These are phyloP conservation scores for Annona cherimola DNA, from an alignment of 164 flowering plant genomes.

Conservation along the genomic window DNA sequence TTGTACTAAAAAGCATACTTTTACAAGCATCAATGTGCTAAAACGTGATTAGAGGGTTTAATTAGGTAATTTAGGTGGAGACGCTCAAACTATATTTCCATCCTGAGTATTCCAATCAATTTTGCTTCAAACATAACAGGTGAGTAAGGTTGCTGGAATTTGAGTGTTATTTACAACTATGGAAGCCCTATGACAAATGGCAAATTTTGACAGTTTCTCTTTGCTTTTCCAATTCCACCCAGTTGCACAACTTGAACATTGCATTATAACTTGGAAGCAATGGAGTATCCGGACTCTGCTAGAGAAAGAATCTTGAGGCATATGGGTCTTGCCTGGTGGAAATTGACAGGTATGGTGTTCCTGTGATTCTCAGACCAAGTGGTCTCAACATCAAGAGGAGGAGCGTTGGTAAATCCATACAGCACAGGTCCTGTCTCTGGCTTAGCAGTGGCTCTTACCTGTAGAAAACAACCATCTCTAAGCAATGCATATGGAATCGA, in stretches of 20 bases:
- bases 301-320: not conserved
- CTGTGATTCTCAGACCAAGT: constrained; percentile 44
- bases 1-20: not conserved
- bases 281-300: not conserved
- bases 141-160: not conserved
- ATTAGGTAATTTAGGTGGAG: not conserved
- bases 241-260: not conserved
- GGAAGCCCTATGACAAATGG: not conserved
- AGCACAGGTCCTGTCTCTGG: constrained; percentile 34
- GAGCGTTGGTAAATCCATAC: constrained; percentile 44
- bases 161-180: not conserved
- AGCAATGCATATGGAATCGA: not conserved
- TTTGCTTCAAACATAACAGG: not conserved
- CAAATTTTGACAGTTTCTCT: not conserved
- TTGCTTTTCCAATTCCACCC: not conserved
- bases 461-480: constrained; percentile 9
- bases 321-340: constrained; percentile 36
- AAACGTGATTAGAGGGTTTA: not conserved
- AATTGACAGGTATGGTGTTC: constrained; percentile 21
- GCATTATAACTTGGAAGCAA: not conserved
- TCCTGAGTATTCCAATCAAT: not conserved
- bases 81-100: not conserved
- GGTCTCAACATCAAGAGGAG: constrained; percentile 39
- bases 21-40: not conserved
- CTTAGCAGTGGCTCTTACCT: constrained; percentile 36